phyloP scores from a whole-genome alignment of 2,329 filamentous ascomycete genomes.

The Cytospora chrysosperma region DNA sequence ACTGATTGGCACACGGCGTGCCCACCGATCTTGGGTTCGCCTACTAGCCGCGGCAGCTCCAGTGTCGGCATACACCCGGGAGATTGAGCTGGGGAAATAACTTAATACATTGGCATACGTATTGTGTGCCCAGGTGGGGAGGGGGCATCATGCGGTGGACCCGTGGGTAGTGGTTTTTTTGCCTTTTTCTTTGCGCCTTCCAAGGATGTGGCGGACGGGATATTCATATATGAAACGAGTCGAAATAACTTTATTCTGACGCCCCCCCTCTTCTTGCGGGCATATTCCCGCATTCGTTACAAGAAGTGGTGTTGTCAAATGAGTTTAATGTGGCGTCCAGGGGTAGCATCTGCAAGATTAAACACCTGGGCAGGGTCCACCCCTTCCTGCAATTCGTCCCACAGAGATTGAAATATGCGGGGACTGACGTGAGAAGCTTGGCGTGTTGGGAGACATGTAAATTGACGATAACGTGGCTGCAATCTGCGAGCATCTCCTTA shows the following conservation, averaged over 20 bases:
- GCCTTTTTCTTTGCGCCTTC: neutral
- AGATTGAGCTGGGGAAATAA: conserved; percentile 1
- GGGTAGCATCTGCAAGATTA: neutral
- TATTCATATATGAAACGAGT: neutral
- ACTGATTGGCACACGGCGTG: conserved; percentile 1
- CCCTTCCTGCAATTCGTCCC: neutral
- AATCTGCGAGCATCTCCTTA: conserved; percentile 2
- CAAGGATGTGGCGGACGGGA: conserved; percentile 5
- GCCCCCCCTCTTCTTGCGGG: neutral
- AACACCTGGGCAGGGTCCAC: neutral
- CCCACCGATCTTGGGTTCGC: conserved; percentile 7
- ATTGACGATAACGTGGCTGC: conserved; percentile 5
- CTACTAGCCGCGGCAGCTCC: neutral
- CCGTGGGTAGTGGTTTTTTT: conserved; percentile 9
- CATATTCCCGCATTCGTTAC: conserved; percentile 13
- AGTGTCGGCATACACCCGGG: conserved; percentile 6
- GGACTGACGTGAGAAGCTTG: neutral
- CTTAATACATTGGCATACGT: neutral
- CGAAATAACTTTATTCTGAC: conserved; percentile 13
- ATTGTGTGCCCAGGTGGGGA: too few species aligned
- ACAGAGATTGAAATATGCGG: neutral
- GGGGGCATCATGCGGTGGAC: neutral
- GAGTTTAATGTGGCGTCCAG: conserved; percentile 5
- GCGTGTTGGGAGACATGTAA: neutral
- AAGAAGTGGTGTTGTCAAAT: conserved; percentile 12